Evolutionary conservation across 352 stramenopile genomes (phyloP), one percentile per base, ranked within the genome.

Genomic region (Phytophthora tubulina): DNA sequence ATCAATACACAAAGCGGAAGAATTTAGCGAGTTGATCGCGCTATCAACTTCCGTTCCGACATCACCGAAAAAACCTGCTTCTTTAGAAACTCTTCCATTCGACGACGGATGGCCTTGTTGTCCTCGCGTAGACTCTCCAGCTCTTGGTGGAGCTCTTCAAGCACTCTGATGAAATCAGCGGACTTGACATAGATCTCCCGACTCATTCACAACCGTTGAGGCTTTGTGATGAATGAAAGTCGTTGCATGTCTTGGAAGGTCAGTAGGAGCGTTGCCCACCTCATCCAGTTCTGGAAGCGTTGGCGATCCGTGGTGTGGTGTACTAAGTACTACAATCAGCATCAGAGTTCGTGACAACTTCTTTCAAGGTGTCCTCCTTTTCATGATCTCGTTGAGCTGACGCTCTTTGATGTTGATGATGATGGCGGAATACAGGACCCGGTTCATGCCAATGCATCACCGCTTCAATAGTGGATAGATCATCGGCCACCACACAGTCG

Each of bases 401-500:
- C 54, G 48, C 36, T 58, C 59, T 31, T 55, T 60, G 21, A 78
- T 10, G 39, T 64, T 62, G 59, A 73, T 78, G 15, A 78, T 45
- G 51, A 78, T 42, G 46, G 70, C 52, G 1, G 70, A 58, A 33
- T 63, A 73, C 6, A 60, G 60, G 5, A 65, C 38, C 11, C 61
- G 7, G 1, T 62, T 32, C 52, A 61, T 36, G n/a, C 58, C 46
- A 27, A 78, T 78, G 9, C 3, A 77, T 48, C 31, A 73, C 70
- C 10, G 53, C 60, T 17, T 77, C 63, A 7, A 77, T 64, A 9
- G 70, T 74, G 5, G 53, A 36, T 13, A 74, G n/a, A 33, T 78
- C 70, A n/a, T 78, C 60, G 11, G 32, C 55, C 21, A 71, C 61
- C 31, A 74, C 65, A 1, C 70, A 65, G 30, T 59, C 70, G 21